Evolutionary conservation across 306 rosid species (phyloP).

Genomic region (Sicyos edulis): DNA sequence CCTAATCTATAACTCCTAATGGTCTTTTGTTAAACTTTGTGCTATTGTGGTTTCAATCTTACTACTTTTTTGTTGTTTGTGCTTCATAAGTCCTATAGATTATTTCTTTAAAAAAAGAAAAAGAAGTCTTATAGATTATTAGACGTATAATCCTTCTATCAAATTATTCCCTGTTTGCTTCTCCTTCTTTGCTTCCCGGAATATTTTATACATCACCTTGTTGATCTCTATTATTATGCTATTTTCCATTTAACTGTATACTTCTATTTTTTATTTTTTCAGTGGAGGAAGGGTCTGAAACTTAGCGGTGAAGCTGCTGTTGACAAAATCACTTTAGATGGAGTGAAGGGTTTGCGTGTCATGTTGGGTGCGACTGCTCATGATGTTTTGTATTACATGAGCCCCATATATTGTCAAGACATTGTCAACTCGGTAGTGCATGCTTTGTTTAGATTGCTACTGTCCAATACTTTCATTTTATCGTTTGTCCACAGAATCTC

Average conservation of each 20-base stretch:
- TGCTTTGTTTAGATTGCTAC: conserved; percentile 5
- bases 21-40: background rate
- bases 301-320: conserved; percentile 93
- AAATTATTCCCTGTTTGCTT: background rate
- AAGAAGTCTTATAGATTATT: background rate
- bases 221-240: background rate
- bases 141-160: background rate
- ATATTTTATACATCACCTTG: background rate
- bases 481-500: background rate
- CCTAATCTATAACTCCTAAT: background rate
- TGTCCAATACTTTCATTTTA: background rate
- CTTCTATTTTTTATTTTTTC: conserved; percentile 24
- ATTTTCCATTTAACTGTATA: background rate
- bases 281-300: conserved; percentile 99
- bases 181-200: conserved; percentile 2
- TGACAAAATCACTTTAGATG: conserved; percentile 83
- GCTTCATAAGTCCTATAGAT: background rate
- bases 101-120: background rate
- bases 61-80: background rate
- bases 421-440: conserved; percentile 72
- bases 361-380: conserved; percentile 91
- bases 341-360: conserved; percentile 93
- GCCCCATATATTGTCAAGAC: conserved; percentile 97
- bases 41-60: background rate
- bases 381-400: conserved; percentile 95